These are phyloP conservation scores for Ballota nigra DNA, from an alignment of 257 asterid species.

Conservation along the genomic window DNA sequence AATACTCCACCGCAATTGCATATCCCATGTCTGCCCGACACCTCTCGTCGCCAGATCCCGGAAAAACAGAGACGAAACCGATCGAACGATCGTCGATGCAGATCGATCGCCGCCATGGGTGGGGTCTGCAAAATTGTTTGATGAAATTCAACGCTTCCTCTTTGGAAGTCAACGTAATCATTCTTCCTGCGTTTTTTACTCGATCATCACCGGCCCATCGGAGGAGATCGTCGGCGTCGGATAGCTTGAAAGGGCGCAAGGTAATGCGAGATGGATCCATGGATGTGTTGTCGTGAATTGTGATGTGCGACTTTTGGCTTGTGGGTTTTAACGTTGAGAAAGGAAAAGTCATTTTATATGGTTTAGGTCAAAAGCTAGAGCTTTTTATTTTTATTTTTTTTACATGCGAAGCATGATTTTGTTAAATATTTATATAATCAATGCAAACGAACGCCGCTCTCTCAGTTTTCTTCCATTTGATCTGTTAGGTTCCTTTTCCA, in stretches of 20 bases:
- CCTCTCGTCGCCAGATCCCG: constrained; percentile 37
- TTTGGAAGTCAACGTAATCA: constrained; percentile 38
- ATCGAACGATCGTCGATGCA: constrained; percentile 44
- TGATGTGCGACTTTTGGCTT: not conserved
- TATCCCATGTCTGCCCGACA: constrained; percentile 45
- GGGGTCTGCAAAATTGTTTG: constrained; percentile 33
- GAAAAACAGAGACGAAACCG: constrained; percentile 33
- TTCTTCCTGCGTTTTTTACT: constrained; percentile 29
- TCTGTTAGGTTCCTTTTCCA: no score
- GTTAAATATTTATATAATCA: no score
- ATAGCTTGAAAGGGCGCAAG: constrained; percentile 35
- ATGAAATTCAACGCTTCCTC: constrained; percentile 48
- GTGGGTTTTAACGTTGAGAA: not conserved
- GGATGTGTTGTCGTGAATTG: not conserved
- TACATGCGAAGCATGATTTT: no score
- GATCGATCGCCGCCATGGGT: constrained; percentile 53
- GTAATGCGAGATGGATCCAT: constrained; percentile 43
- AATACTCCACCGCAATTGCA: constrained; percentile 35
- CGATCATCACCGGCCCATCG: constrained; percentile 57
- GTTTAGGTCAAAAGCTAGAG: no score
- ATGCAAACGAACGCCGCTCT: no score
- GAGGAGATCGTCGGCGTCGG: constrained; percentile 42
- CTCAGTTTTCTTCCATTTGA: no score
- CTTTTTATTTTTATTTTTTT: no score
- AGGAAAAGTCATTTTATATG: not conserved